Evolutionary conservation across 208 protist species (phyloP), one percentile per base, ranked within the genome.

Genomic region (Crithidia expoeki): DNA sequence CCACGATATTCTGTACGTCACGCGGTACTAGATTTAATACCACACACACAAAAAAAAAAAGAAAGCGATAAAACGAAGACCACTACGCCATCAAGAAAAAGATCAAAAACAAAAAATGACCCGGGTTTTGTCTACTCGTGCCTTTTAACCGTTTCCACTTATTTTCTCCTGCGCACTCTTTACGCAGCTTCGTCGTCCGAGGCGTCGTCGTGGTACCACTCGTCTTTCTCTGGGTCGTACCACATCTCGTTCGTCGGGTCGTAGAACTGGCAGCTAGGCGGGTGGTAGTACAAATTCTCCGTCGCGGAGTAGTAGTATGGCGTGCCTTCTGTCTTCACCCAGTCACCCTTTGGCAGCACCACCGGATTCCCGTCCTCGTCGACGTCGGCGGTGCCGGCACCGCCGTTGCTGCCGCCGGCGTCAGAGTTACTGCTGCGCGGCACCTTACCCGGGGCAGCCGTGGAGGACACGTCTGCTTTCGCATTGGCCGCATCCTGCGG

Each of bases 211-310:
- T 67, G 79, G 72, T 94, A 94, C 91, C 91, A 96, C 83, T 96
- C 91, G 27, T 93, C 80, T 73, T 90, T 92, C 72, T 91, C 86
- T 9, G 91, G 86, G 68, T 94, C 91, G 58, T 93, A 96, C 91
- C 91, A 96, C 88, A 96, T 94, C 74, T 89, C 82, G 74, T 92
- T 94, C 19, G 86, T 93, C 0, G 91, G 91, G 67, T 96, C 91
- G 57, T 93, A 96, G 78, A 94, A 96, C 78, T 96, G 91, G 61
- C 85, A 88, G 72, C 88, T 94, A 86, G 91, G 85, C 51, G 91
- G 88, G 80, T 94, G 88, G 79, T 90, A 96, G 80, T 94, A 96
- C 16, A 96, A 71, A 63, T 96, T 96, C 67, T 96, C 90, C 51
- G 68, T 81, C 33, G 76, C 80, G 11, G 84, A 94, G 82, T 94